phyloP scores from a whole-genome alignment of 306 rosid genomes.

The Calophaca sinica region DNA sequence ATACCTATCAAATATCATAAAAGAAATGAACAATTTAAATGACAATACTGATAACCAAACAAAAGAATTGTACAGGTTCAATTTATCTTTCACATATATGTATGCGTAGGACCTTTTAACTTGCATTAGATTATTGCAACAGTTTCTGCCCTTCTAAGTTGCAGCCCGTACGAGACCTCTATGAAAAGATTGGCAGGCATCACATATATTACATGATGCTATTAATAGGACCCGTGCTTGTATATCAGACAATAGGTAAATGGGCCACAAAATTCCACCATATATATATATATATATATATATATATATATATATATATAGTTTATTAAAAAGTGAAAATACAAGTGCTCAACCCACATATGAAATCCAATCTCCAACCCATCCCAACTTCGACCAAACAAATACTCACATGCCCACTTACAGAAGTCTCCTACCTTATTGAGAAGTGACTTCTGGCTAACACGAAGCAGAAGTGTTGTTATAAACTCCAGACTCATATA shows the following conservation, averaged over 20 bases:
- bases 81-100: neutral
- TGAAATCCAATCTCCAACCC: neutral
- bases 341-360: neutral
- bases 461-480: constrained; percentile 83
- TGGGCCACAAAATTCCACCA: neutral
- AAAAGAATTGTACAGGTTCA: neutral
- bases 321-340: constrained; percentile 6
- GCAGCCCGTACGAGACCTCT: too few relatives aligned
- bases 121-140: too few relatives aligned
- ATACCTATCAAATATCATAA: neutral
- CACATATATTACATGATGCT: neutral
- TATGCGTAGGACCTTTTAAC: neutral
- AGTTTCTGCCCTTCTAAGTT: too few relatives aligned
- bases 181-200: neutral
- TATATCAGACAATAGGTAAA: constrained; percentile 2
- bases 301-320: neutral
- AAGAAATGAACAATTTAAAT: neutral
- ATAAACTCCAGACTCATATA: constrained; percentile 91
- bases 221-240: neutral
- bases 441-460: constrained; percentile 87
- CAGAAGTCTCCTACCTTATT: constrained; percentile 70
- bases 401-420: constrained; percentile 34
- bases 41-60: neutral
- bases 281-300: neutral
- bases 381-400: constrained; percentile 17